Evolutionary conservation across 805 yeast species (phyloP), one percentile per base, ranked within the genome.

Genomic region (Pichia nakasei): DNA sequence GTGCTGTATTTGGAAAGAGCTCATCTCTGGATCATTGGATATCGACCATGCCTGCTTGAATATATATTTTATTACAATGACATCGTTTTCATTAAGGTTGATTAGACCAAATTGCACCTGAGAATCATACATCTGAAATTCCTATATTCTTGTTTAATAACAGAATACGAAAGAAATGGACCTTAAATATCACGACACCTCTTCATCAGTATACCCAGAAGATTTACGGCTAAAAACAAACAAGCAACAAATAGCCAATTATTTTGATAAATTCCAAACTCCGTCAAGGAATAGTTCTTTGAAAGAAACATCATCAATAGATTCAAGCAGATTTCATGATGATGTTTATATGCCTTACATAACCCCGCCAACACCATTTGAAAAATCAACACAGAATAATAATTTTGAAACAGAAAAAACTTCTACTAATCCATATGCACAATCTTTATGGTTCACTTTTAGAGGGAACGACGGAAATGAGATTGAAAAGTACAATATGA

Each of bases 391-490:
- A 9, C 39, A 37, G 20, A 19, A 41, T 8, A 19, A 41, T 8
- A 29, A 8, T 13, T 32, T 33, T 19, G n/a, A 27, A 19, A 6
- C 26, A 20, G 22, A 19, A 13, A 8, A 9, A 2, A 9, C 4
- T 21, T 4, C 9, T 15, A 6, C 15, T 18, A 70, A 71, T 42
- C 75, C 75, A 0, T 70, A 70, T 51, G 61, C 74, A 0, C 57
- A 60, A 35, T 69, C 74, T 1, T 48, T 70, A 15, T 71, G 75
- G 75, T 59, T 55, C 39, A 45, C 55, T 2, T 52, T 63, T 9
- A 53, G 70, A 21, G 61, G 67, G 3, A 64, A 59, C 34, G 60
- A 64, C 22, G 63, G 64, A 9, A 54, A 57, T 9, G 66, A 69
- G 22, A 63, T 49, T 15, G 41, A 42, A 18, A 41, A 43, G 33